phyloP scores from a whole-genome alignment of 345 rosid genomes.

The Stellera chamaejasme region DNA sequence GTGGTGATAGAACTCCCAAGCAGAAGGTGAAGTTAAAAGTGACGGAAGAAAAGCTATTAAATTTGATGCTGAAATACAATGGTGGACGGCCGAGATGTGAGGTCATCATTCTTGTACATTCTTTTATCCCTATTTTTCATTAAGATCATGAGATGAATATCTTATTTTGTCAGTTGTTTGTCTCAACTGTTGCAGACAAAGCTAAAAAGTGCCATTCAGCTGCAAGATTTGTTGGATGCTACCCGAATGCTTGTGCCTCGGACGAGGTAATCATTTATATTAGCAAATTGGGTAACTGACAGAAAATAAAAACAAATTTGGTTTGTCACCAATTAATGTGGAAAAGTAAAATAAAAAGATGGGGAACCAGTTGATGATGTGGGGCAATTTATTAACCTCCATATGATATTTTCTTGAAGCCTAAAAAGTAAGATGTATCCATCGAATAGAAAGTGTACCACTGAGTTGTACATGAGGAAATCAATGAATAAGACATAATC shows the following conservation, averaged over 20 bases:
- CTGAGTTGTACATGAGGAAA: too few species aligned
- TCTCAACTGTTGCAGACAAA: constrained; percentile 60
- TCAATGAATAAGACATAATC: too few species aligned
- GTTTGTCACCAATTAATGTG: too few species aligned
- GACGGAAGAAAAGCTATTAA: constrained; percentile 91
- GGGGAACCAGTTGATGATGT: too few species aligned
- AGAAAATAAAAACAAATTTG: too few species aligned
- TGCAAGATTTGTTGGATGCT: constrained; percentile 99
- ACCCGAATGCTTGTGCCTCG: constrained; percentile 94
- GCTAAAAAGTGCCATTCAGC: constrained; percentile 89
- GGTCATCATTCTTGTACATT: constrained; percentile 29
- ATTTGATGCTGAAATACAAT: constrained; percentile 94
- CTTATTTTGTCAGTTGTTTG: constrained; percentile 2
- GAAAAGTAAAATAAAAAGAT: too few species aligned
- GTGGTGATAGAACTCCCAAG: constrained; percentile 99
- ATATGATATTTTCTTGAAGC: too few species aligned
- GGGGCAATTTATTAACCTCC: too few species aligned
- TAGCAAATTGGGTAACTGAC: background rate
- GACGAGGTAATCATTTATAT: constrained; percentile 47
- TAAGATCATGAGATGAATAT: background rate
- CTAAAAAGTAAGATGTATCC: too few species aligned
- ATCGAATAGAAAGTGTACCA: too few species aligned
- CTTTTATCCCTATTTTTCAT: constrained; percentile 1
- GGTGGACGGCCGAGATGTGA: constrained; percentile 93
- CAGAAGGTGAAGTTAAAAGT: constrained; percentile 98